Evolutionary conservation across 1,284 basidiomycete species (phyloP).

Genomic region (Apiotrichum gracile): DNA sequence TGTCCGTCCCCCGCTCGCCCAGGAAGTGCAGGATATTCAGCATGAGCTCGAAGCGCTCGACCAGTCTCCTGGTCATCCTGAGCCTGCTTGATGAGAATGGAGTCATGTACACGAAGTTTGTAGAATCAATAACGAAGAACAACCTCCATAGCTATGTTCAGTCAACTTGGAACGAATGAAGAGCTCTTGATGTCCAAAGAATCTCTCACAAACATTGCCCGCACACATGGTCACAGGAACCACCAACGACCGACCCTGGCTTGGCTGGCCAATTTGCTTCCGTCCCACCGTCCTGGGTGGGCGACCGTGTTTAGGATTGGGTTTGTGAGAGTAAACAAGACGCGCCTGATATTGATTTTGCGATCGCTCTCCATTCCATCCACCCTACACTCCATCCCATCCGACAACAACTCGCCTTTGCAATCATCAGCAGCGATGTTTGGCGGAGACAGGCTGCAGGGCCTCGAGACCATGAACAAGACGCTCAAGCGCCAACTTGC

Average conservation of each 20-base stretch:
- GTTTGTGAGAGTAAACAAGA: neutral
- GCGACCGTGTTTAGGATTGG: neutral
- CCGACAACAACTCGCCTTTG: neutral
- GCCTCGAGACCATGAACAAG: constrained; percentile 35
- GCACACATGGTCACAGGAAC: too few species aligned
- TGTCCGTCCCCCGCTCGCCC: neutral
- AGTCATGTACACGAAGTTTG: neutral
- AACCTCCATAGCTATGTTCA: too few species aligned
- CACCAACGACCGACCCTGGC: too few species aligned
- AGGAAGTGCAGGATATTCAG: neutral
- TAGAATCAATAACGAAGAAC: too few species aligned
- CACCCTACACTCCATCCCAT: neutral
- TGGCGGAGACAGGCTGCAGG: constrained; percentile 40
- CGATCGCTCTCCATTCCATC: neutral
- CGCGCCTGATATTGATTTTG: constrained; percentile 2
- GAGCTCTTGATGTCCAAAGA: too few species aligned
- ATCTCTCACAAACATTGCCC: too few species aligned
- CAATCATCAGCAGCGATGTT: constrained; percentile 23
- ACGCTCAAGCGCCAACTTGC: constrained; percentile 37
- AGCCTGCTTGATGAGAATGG: neutral
- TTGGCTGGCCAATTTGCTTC: neutral
- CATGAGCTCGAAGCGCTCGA: neutral
- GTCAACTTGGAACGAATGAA: too few species aligned
- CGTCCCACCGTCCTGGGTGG: neutral
- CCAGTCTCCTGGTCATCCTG: neutral